Evolutionary conservation across 805 yeast genomes (phyloP), one percentile per base, ranked within the genome.

Genomic region (Clavispora asparagi): DNA sequence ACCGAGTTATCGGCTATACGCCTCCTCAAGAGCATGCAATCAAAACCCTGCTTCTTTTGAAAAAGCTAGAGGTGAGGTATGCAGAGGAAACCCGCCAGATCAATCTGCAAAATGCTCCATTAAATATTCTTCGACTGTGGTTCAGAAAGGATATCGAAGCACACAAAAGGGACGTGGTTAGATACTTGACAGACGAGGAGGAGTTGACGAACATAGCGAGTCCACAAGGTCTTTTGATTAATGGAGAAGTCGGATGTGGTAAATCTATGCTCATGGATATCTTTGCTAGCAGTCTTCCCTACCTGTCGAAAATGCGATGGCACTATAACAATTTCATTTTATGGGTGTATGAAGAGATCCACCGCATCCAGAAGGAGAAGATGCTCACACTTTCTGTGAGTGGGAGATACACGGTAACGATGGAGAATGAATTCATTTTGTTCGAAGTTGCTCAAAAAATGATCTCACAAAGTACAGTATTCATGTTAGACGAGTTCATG

Each of bases 191-290:
- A 0, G 85, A 82, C 56, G 87, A 83, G 51, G 86, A 82, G 47
- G 85, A 81, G 51, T 58, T 83, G 29, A 55, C 62, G 5, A 68
- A 76, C 44, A 68, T 80, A 45, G 70, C 76, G 1, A 71, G 86
- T 0, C 90, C 90, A 0, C 83, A 77, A 46, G 91, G 91, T 0
- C 62, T 85, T 6, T 58, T 82, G 40, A 60, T 82, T 6, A 80
- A 79, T 61, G 87, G 86, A 4, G 85, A 78, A 48, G 87, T 81
- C 4, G 91, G 91, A 0, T 80, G 86, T 53, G 91, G 91, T 1
- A 85, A 85, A 57, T 79, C 87, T 1, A 78, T 85, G 83, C 60
- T 85, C 41, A 77, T 85, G 78, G 89, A 84, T 53, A 76, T 85
- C 17, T 84, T 85, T 64, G 88, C 89, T 1, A 68, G 70, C 41